Conservation (phyloP, 495 filamentous ascomycete species). For the Penicillium chermesinum region DNA sequence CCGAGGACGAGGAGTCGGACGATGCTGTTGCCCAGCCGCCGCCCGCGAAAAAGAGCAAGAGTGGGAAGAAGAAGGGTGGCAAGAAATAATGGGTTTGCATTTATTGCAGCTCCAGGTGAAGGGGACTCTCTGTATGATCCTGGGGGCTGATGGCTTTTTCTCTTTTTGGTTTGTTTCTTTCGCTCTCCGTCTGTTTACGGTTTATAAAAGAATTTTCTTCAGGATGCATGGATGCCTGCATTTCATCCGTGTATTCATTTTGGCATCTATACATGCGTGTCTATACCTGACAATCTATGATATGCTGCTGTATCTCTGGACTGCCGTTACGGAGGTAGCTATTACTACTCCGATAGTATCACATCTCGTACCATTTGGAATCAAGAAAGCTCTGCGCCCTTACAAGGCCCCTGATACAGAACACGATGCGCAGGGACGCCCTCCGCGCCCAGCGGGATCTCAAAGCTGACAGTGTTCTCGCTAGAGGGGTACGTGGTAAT, state of each 20-base stretch:
- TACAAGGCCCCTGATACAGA: conserved; percentile 37
- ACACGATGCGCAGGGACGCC: conserved; percentile 40
- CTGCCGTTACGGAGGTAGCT: too few species aligned
- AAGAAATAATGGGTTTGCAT: conserved; percentile 21
- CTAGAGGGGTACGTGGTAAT: conserved; percentile 42
- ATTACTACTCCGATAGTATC: too few species aligned
- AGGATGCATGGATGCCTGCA: conserved; percentile 15
- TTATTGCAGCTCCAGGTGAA: not conserved
- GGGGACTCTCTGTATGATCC: conserved; percentile 20
- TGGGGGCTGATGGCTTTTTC: conserved; percentile 9
- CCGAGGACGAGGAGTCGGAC: conserved; percentile 40
- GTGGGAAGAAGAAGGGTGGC: conserved; percentile 31
- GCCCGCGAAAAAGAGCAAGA: conserved; percentile 37
- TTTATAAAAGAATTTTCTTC: conserved; percentile 8
- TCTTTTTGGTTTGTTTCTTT: conserved; percentile 5
- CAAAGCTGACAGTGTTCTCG: conserved; percentile 34
- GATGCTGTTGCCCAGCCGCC: conserved; percentile 29
- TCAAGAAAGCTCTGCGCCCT: conserved; percentile 16
- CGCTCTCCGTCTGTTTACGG: conserved; percentile 5
- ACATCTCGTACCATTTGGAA: too few species aligned
- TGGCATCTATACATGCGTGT: not conserved
- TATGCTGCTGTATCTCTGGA: not conserved
- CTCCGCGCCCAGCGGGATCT: conserved; percentile 36
- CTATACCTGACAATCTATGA: not conserved
- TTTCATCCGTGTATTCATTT: conserved; percentile 3